These are phyloP conservation scores for Ophiosphaerella narmari DNA, from an alignment of 2,329 filamentous ascomycete species.

Conservation along the genomic window DNA sequence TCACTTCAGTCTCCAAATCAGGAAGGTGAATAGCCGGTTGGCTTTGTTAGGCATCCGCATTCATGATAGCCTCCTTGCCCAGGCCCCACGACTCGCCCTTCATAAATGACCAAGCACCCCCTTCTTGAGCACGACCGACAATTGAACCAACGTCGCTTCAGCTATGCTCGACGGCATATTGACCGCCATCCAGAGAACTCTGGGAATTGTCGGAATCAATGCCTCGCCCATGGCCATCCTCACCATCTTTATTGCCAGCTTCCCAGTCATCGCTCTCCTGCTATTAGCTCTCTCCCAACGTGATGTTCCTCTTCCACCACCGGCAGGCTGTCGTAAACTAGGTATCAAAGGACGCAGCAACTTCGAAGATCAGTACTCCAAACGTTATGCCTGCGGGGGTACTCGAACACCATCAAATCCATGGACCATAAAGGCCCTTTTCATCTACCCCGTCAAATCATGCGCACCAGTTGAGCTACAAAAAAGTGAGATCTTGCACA, in stretches of 20 bases:
- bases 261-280: slow-evolving; percentile 28
- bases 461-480: slow-evolving; percentile 77
- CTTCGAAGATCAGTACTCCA: slow-evolving; percentile 61
- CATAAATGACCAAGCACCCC: too few relatives aligned
- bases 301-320: slow-evolving; percentile 28
- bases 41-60: slow-evolving; percentile 14
- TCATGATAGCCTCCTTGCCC: slow-evolving; percentile 15
- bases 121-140: too few relatives aligned
- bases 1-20: not conserved
- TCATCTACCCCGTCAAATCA: slow-evolving; percentile 83
- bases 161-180: slow-evolving; percentile 23
- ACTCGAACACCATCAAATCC: slow-evolving; percentile 30
- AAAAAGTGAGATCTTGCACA: slow-evolving; percentile 65
- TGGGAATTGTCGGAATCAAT: slow-evolving; percentile 14
- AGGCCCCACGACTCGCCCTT: not conserved
- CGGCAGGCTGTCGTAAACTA: slow-evolving; percentile 57
- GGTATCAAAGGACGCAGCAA: slow-evolving; percentile 57
- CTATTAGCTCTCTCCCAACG: slow-evolving; percentile 29
- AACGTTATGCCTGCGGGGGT: slow-evolving; percentile 50
- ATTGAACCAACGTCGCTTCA: slow-evolving; percentile 13
- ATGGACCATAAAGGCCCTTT: slow-evolving; percentile 67
- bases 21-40: slow-evolving; percentile 3
- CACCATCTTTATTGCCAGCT: slow-evolving; percentile 16
- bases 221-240: slow-evolving; percentile 14
- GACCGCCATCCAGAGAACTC: slow-evolving; percentile 9